Evolutionary conservation across 495 filamentous ascomycete genomes (phyloP), one percentile per base, ranked within the genome.

Genomic region (Coniosporium apollinis): DNA sequence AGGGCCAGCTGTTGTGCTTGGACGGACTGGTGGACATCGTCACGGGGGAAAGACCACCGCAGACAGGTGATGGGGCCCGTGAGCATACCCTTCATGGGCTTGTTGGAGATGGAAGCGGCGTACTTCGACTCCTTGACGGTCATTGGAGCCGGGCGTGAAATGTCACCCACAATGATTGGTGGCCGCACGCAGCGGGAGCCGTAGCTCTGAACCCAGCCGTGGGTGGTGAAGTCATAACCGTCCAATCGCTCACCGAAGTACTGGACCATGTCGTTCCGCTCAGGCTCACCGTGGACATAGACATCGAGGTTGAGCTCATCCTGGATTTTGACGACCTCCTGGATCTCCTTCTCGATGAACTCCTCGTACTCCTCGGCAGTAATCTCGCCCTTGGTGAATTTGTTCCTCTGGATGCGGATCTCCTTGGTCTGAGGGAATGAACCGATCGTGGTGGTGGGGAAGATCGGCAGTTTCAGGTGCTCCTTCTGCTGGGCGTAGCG

Each of bases 61-160:
- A 97, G 66, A 61, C 89, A 96, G 56, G 89, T 97, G 65, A 97
- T 89, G 42, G 89, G 89, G 33, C 89, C 89, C 60, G 89, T 97
- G 56, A 97, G 78, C 89, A 97, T 97, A 60, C 89, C 89, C 79
- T 97, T 97, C 82, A 89, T 96, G 59, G 89, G 86, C 72, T 94
- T 94, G 67, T 80, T 86, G 56, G 87, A 83, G 64, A 94, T 74
- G 26, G 81, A 85, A 38, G 80, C 84, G 45, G 89, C 89, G 59
- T 92, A 97, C 70, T 96, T 89, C 57, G 84, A 93, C 72, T 97
- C 89, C 76, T 96, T 97, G 62, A 97, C 89, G 43, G 91, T 94
- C 91, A 97, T 97, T 34, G 89, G 81, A 39, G 70, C 72, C 19
- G 89, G 89, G 49, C 89, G 86, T 38, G 85, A 94, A 61, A 97